Percentiles rank a stretch among this genome's conserved stretches.
Conservation (phyloP, 345 rosid genomes). For the Angophora floribunda region DNA sequence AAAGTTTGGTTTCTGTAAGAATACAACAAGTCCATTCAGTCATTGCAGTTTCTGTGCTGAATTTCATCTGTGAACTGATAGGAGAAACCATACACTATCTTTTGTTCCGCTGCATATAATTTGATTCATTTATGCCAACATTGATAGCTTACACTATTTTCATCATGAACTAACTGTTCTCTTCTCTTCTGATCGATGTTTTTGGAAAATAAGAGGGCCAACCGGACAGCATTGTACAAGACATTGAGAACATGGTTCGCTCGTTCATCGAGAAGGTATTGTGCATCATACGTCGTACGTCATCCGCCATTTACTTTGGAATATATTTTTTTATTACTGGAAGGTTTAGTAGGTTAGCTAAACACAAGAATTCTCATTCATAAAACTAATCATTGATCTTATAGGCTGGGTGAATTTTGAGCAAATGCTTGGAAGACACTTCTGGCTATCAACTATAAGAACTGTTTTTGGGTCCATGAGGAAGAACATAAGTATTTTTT, state of each 20-base stretch:
- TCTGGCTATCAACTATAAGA: background rate
- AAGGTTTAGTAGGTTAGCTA: background rate
- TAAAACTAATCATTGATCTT: background rate
- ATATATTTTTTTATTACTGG: background rate
- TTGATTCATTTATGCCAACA: background rate
- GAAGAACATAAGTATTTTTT: background rate
- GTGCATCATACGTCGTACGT: background rate
- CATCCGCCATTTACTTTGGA: background rate
- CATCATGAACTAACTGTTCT: background rate
- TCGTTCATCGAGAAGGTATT: constrained; percentile 94
- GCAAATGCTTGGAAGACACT: background rate
- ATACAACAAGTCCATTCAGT: background rate
- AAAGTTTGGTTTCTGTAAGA: background rate
- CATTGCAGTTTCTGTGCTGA: background rate
- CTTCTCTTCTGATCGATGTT: background rate
- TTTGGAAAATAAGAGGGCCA: constrained; percentile 75
- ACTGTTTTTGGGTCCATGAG: background rate
- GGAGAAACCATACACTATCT: background rate
- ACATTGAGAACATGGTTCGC: constrained; percentile 98
- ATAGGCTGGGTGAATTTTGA: background rate
- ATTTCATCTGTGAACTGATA: background rate
- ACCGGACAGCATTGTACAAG: constrained; percentile 86
- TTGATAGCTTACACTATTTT: background rate
- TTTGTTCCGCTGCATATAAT: background rate
- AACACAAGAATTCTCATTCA: background rate